Evolutionary conservation across 345 rosid genomes (phyloP).

Genomic region (Eucalyptus coolabah): DNA sequence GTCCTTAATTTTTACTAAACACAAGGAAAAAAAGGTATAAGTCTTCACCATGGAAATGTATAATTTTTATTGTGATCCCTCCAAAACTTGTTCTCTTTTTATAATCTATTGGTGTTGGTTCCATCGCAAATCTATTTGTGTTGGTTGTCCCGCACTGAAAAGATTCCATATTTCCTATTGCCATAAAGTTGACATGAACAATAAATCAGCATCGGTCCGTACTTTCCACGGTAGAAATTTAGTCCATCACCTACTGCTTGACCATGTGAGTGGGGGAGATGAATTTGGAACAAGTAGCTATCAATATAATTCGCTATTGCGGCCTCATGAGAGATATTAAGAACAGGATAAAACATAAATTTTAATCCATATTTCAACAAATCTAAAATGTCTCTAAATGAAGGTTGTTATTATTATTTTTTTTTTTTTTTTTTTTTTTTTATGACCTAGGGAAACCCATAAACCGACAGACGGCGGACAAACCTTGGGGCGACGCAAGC

Average conservation of each 20-base stretch:
- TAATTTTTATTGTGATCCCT: background rate
- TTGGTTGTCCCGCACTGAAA: background rate
- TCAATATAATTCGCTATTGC: background rate
- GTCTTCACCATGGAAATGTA: background rate
- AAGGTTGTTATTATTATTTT: too few species aligned
- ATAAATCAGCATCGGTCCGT: background rate
- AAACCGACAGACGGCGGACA: too few species aligned
- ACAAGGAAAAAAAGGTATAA: background rate
- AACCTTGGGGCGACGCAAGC: too few species aligned
- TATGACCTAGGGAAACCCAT: too few species aligned
- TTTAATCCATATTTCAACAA: background rate
- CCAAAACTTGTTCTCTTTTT: background rate
- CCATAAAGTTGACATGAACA: background rate
- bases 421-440: too few species aligned
- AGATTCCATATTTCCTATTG: background rate
- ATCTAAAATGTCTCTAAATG: background rate
- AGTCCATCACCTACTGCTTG: background rate
- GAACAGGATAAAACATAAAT: background rate
- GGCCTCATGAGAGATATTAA: background rate
- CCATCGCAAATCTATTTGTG: background rate
- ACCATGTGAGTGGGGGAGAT: background rate
- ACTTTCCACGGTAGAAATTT: background rate
- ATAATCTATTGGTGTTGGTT: background rate
- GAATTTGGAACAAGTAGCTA: background rate
- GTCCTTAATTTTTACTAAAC: background rate